A percentile compares a stretch with the other conserved stretches of the same genome.
phyloP scores from a whole-genome alignment of 2,329 filamentous ascomycete species.

The Didymella glomerata region DNA sequence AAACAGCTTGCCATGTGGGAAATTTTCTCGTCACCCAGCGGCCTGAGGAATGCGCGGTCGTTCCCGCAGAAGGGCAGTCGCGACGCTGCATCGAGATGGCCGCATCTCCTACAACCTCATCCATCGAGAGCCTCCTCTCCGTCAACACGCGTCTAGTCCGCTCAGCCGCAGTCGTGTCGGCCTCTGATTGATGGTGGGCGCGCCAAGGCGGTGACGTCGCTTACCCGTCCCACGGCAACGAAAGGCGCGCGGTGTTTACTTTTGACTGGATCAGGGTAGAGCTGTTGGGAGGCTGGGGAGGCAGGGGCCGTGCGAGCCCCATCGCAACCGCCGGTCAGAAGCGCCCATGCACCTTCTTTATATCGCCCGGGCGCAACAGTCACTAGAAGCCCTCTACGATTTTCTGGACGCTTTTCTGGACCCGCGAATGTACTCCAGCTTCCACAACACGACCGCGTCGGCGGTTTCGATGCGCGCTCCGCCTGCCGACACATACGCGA shows the following conservation, averaged over 20 bases:
- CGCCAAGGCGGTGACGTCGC: constrained; percentile 43
- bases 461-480: constrained; percentile 56
- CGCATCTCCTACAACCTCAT: constrained; percentile 13
- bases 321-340: constrained; percentile 10
- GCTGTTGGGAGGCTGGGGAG: not conserved
- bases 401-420: constrained; percentile 41
- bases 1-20: constrained; percentile 14
- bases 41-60: constrained; percentile 29
- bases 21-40: constrained; percentile 22
- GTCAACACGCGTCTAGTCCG: not conserved
- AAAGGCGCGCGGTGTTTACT: constrained; percentile 38
- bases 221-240: constrained; percentile 35
- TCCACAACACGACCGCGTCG: constrained; percentile 52
- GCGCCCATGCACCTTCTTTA: constrained; percentile 43
- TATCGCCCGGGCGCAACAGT: constrained; percentile 39
- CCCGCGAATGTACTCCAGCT: constrained; percentile 39
- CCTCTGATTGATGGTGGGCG: constrained; percentile 30
- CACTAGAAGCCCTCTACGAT: constrained; percentile 32
- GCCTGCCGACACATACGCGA: constrained; percentile 47
- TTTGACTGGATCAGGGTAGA: constrained; percentile 34
- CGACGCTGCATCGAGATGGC: constrained; percentile 8
- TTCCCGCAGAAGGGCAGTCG: constrained; percentile 10
- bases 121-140: not conserved
- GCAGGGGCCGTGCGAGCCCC: constrained; percentile 25
- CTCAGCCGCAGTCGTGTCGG: constrained; percentile 28